Evolutionary conservation across 23 red algal genomes (phyloP), one percentile per base, ranked within the genome.

Genomic region (Gracilariopsis chorda): DNA sequence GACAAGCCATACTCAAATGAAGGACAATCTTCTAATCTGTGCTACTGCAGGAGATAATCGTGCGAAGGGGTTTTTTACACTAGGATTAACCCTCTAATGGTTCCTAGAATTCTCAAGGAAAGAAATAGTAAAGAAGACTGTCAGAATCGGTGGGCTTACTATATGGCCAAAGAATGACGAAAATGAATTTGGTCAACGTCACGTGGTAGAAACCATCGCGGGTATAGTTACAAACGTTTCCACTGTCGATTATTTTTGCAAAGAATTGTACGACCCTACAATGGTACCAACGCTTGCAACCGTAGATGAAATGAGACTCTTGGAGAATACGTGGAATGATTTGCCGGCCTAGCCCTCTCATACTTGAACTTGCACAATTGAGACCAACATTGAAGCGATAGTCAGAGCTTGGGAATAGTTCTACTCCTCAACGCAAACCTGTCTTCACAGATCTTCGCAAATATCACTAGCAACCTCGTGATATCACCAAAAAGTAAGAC

Each of bases 331-430:
- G 48, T 86, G 10, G 32, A 65, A 52, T 32, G 40, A 39, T 86
- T 70, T 49, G 30, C 36, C 11, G 44, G 33, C 41, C 81, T 59
- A 3, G 61, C 61, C 3, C 57, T 60, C 14, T 64, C 81, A 71
- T 86, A 86, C 44, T 59, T 86, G 2, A 86, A 86, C 11, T 35
- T 86, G n/a, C 35, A 29, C 25, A 82, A 82, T 12, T 56, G 19
- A 7, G 53, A 82, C 11, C 77, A 62, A 60, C 57, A 68, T 47
- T 53, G 33, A 7, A 23, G 9, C 69, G 81, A 86, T 7, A 68
- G 58, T 34, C 60, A 86, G 62, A 70, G 69, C 81, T 37, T 86
- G 28, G 6, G 24, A 2, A 68, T 70, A 29, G 44, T 86, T 12
- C 41, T 86, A 23, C 27, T 70, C 4, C 12, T 56, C 20, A 84